phyloP scores from a whole-genome alignment of 163 green algal species.

The Trebouxia gelatinosa region DNA sequence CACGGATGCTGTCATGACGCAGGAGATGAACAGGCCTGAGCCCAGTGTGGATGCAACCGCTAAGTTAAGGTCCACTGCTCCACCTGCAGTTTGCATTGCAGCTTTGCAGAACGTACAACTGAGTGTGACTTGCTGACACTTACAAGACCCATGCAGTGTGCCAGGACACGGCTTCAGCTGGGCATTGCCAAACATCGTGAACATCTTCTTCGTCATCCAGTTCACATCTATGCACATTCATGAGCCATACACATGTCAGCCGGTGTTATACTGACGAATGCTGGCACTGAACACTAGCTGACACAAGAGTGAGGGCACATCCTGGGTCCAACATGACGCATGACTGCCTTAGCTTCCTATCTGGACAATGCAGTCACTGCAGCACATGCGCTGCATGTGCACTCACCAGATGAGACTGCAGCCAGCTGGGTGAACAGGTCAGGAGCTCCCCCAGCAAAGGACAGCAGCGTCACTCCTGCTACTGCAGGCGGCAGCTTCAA shows the following conservation, averaged over 20 bases:
- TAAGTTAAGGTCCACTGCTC: slow-evolving; percentile 38
- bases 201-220: background rate
- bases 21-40: slow-evolving; percentile 66
- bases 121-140: too few relatives aligned
- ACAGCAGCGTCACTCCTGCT: slow-evolving; percentile 86
- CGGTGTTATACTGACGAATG: background rate
- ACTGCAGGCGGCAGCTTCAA: slow-evolving; percentile 70
- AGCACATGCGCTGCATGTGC: too few relatives aligned
- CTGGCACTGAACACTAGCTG: background rate
- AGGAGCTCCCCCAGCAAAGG: slow-evolving; percentile 84
- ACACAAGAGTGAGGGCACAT: background rate
- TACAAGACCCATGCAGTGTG: too few relatives aligned
- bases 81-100: too few relatives aligned
- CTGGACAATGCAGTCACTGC: too few relatives aligned
- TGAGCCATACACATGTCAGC: background rate
- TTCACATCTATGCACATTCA: background rate
- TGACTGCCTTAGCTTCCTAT: too few relatives aligned
- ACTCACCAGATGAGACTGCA: slow-evolving; percentile 58
- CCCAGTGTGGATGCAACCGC: slow-evolving; percentile 53
- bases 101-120: too few relatives aligned
- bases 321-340: too few relatives aligned
- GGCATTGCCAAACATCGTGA: background rate
- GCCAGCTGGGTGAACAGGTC: slow-evolving; percentile 90
- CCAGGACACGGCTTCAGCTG: background rate
- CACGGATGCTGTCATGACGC: slow-evolving; percentile 59